Evolutionary conservation across 768 basidiomycete species (phyloP).

Genomic region (Termitomyces sp.): DNA sequence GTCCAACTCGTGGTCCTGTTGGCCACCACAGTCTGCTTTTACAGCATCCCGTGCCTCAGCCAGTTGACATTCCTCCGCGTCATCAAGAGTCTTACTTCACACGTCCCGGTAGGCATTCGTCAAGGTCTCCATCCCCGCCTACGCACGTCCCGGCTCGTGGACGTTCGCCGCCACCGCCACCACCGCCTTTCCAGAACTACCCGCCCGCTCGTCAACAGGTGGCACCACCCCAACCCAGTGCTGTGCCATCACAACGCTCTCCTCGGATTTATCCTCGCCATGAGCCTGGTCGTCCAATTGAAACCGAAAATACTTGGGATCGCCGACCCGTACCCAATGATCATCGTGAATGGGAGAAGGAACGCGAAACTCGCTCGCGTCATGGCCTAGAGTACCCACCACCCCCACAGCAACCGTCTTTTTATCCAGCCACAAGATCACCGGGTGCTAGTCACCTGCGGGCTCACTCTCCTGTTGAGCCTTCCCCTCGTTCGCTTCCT

Average conservation of each 20-base stretch:
- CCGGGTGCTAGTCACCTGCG: constrained; percentile 30
- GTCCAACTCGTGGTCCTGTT: constrained; percentile 42
- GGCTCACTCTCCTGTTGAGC: constrained; percentile 48
- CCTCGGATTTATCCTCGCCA: constrained; percentile 49
- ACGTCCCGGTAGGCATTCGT: constrained; percentile 46
- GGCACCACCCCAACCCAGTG: constrained; percentile 33
- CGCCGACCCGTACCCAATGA: constrained; percentile 45
- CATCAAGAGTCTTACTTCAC: constrained; percentile 55
- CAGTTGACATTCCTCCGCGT: constrained; percentile 18
- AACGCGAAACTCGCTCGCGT: constrained; percentile 36
- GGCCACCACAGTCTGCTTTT: constrained; percentile 54
- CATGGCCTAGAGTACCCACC: constrained; percentile 33
- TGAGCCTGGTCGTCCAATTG: constrained; percentile 40
- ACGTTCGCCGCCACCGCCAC: constrained; percentile 51
- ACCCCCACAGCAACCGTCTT: constrained; percentile 26
- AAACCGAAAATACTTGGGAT: constrained; percentile 57
- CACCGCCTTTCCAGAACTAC: constrained; percentile 41
- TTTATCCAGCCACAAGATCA: constrained; percentile 39
- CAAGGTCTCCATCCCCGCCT: constrained; percentile 58
- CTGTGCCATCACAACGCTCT: constrained; percentile 48
- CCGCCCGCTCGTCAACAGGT: constrained; percentile 33
- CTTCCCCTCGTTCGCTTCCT: constrained; percentile 54
- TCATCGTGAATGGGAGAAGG: constrained; percentile 49
- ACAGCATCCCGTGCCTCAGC: constrained; percentile 66
- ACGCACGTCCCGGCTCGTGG: constrained; percentile 38